phyloP scores from a whole-genome alignment of 345 rosid genomes.

The Draba incana region DNA sequence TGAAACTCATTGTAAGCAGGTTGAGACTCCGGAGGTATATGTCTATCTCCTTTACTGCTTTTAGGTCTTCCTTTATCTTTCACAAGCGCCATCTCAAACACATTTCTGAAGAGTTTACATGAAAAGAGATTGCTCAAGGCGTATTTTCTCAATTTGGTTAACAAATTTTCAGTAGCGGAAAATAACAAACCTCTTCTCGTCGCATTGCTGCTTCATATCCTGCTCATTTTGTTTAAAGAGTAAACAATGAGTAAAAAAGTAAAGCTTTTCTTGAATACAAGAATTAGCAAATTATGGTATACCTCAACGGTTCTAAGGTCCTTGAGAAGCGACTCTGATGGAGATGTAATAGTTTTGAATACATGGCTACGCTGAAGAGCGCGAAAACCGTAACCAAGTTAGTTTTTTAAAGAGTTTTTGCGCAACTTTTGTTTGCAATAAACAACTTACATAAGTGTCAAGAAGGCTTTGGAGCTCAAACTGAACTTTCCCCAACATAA shows the following conservation, averaged over 20 bases:
- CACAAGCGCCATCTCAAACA: slow-evolving; percentile 69
- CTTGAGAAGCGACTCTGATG: slow-evolving; percentile 90
- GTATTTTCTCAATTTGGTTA: not conserved
- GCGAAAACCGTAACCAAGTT: slow-evolving; percentile 17
- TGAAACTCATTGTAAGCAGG: slow-evolving; percentile 74
- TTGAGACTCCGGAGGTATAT: slow-evolving; percentile 60
- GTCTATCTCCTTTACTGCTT: slow-evolving; percentile 66
- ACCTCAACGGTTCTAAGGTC: slow-evolving; percentile 99
- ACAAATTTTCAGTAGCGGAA: slow-evolving; percentile 12
- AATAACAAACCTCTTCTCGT: slow-evolving; percentile 78
- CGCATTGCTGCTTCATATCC: slow-evolving; percentile 99
- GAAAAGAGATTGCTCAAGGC: slow-evolving; percentile 22
- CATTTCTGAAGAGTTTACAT: slow-evolving; percentile 56
- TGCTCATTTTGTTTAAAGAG: slow-evolving; percentile 44
- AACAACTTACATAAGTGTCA: slow-evolving; percentile 84
- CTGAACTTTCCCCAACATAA: slow-evolving; percentile 81
- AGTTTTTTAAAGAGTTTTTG: slow-evolving; percentile 11
- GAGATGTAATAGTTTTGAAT: slow-evolving; percentile 75
- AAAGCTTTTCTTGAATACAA: slow-evolving; percentile 20
- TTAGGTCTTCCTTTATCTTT: slow-evolving; percentile 83
- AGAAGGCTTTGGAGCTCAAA: slow-evolving; percentile 84
- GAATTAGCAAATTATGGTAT: slow-evolving; percentile 14
- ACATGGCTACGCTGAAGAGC: slow-evolving; percentile 79
- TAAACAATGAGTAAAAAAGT: slow-evolving; percentile 6
- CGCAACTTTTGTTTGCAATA: slow-evolving; percentile 1